Evolutionary conservation across 2,329 filamentous ascomycete species (phyloP).

Genomic region (Penicillium sp.): DNA sequence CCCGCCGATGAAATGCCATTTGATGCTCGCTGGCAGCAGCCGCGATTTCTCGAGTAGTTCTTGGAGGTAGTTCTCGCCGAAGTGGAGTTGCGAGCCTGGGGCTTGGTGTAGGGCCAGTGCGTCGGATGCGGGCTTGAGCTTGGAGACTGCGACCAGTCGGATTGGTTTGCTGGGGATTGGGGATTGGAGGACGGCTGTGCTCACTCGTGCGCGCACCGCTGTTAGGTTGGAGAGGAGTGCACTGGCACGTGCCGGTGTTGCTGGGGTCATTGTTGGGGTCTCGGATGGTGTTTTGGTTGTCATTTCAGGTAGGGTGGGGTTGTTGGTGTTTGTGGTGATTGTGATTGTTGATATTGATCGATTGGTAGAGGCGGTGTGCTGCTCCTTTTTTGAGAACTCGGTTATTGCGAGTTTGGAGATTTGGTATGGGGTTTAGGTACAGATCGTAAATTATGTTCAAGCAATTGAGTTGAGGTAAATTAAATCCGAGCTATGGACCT

Average conservation of each 20-base stretch:
- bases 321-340: neutral
- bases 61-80: constrained; percentile 95
- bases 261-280: constrained; percentile 50
- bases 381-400: no score
- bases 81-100: constrained; percentile 65
- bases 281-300: constrained; percentile 11
- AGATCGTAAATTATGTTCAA: neutral
- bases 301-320: constrained; percentile 5
- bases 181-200: constrained; percentile 44
- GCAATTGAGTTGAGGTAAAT: neutral
- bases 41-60: constrained; percentile 84
- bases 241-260: constrained; percentile 57
- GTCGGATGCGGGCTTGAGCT: constrained; percentile 90
- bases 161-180: constrained; percentile 25
- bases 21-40: constrained; percentile 69
- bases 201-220: constrained; percentile 58
- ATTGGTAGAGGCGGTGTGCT: neutral
- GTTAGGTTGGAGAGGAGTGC: constrained; percentile 62
- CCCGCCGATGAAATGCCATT: constrained; percentile 96
- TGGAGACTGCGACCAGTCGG: constrained; percentile 90
- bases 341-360: neutral
- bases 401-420: neutral
- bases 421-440: neutral
- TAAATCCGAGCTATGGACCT: neutral
- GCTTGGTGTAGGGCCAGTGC: constrained; percentile 76